Evolutionary conservation across 495 filamentous ascomycete species (phyloP).

Genomic region (Xylaria curta): DNA sequence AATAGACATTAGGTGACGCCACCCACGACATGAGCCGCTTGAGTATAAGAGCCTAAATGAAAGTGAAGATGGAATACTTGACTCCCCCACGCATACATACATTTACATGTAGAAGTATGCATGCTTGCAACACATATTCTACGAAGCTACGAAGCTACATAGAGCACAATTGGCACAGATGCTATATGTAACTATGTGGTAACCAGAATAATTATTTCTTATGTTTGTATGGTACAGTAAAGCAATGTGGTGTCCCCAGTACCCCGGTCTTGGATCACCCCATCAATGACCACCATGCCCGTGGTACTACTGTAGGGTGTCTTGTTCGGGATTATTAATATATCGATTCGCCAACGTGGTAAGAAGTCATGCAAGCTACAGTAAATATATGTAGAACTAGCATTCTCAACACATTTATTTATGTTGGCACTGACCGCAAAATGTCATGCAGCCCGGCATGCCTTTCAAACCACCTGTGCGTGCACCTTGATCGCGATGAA

Average conservation of each 20-base stretch:
- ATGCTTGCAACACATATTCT: background rate
- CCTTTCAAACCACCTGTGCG: background rate
- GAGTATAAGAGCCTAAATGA: background rate
- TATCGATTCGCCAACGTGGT: background rate
- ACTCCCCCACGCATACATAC: background rate
- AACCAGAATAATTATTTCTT: background rate
- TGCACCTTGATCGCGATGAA: slow-evolving; percentile 17
- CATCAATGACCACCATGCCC: background rate
- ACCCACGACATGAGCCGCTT: background rate
- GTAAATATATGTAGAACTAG: background rate
- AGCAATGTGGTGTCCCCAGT: background rate
- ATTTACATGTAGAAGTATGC: background rate
- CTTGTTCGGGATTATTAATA: background rate
- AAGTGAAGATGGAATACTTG: background rate
- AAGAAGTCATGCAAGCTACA: background rate
- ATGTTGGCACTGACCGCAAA: too few species aligned
- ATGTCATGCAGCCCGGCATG: background rate
- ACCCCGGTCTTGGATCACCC: slow-evolving; percentile 9
- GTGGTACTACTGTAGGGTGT: background rate
- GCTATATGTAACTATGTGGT: background rate
- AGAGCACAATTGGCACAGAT: background rate
- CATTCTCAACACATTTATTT: background rate
- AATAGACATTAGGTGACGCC: background rate
- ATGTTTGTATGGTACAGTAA: slow-evolving; percentile 4
- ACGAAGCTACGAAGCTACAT: background rate